Conservation (phyloP, 2,329 filamentous ascomycete genomes). For the Phialophora verrucosa region DNA sequence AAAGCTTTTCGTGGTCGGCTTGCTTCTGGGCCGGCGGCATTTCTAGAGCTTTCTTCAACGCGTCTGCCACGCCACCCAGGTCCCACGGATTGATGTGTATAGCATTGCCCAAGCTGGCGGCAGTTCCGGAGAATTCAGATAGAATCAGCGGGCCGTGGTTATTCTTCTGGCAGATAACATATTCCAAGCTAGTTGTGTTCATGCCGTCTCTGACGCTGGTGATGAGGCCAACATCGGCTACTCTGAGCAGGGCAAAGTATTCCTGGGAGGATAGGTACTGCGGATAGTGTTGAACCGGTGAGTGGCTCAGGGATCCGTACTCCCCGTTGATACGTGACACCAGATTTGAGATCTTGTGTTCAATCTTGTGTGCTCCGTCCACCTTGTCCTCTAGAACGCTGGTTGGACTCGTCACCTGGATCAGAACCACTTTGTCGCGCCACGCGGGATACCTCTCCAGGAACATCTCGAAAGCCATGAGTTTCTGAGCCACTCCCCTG, state of each 20-base stretch:
- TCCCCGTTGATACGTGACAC: conserved; percentile 90
- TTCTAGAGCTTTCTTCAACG: conserved; percentile 79
- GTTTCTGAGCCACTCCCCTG: conserved; percentile 90
- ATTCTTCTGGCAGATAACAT: conserved; percentile 88
- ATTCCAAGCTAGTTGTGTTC: conserved; percentile 97
- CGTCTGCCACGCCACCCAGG: conserved; percentile 77
- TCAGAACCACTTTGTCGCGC: conserved; percentile 88
- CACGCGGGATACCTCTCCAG: conserved; percentile 89
- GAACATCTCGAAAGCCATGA: conserved; percentile 92
- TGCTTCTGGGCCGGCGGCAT: conserved; percentile 72
- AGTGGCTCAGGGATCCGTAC: conserved; percentile 85
- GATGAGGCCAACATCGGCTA: conserved; percentile 89
- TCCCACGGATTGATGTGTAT: conserved; percentile 99
- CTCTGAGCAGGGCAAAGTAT: conserved; percentile 90
- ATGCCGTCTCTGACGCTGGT: conserved; percentile 96
- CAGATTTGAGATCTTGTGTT: conserved; percentile 86
- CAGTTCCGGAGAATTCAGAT: conserved; percentile 95
- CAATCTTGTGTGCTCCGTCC: conserved; percentile 77
- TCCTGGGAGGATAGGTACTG: conserved; percentile 89
- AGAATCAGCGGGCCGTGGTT: conserved; percentile 86
- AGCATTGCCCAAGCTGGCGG: conserved; percentile 80
- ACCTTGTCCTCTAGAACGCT: conserved; percentile 79
- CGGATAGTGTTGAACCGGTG: conserved; percentile 91
- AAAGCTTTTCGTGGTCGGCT: conserved; percentile 74
- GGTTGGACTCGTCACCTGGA: conserved; percentile 91